A percentile compares a stretch with the other conserved stretches of the same genome.
These are phyloP conservation scores for Phytophthora cryptogea DNA, from an alignment of 352 stramenopile genomes.

Conservation along the genomic window DNA sequence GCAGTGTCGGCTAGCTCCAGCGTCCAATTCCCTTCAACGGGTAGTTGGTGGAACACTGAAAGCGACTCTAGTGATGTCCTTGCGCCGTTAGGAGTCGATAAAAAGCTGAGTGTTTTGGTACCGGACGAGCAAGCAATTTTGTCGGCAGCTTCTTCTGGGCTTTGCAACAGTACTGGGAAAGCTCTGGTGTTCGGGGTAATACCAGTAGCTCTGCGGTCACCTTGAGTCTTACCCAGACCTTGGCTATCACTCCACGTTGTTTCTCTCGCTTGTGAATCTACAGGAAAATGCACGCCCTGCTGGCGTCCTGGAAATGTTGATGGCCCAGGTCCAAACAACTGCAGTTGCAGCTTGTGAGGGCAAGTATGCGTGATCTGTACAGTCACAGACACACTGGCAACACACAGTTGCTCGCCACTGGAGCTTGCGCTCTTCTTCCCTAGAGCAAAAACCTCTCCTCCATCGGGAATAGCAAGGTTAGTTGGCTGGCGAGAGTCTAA, in stretches of 20 bases:
- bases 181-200: constrained; percentile 43
- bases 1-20: constrained; percentile 52
- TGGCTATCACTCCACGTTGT: constrained; percentile 50
- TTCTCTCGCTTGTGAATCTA: constrained; percentile 40
- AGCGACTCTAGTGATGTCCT: constrained; percentile 48
- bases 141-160: constrained; percentile 43
- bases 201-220: constrained; percentile 37
- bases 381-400: constrained; percentile 47
- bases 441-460: constrained; percentile 51
- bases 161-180: constrained; percentile 56
- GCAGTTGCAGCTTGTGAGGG: constrained; percentile 50
- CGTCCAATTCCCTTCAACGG: constrained; percentile 60
- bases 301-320: constrained; percentile 58
- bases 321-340: constrained; percentile 65
- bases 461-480: constrained; percentile 49
- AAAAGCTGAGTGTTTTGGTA: constrained; percentile 39
- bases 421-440: constrained; percentile 37
- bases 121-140: constrained; percentile 31
- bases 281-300: constrained; percentile 42
- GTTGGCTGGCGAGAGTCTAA: constrained; percentile 45
- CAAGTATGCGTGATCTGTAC: constrained; percentile 66
- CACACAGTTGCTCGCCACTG: constrained; percentile 45
- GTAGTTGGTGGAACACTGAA: constrained; percentile 58
- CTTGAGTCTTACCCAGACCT: constrained; percentile 29
- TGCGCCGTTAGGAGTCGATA: constrained; percentile 19